Percentiles rank a stretch among this genome's conserved stretches.
Conservation (phyloP, 495 filamentous ascomycete species). For the Pseudomonodictys pantanalensis region DNA sequence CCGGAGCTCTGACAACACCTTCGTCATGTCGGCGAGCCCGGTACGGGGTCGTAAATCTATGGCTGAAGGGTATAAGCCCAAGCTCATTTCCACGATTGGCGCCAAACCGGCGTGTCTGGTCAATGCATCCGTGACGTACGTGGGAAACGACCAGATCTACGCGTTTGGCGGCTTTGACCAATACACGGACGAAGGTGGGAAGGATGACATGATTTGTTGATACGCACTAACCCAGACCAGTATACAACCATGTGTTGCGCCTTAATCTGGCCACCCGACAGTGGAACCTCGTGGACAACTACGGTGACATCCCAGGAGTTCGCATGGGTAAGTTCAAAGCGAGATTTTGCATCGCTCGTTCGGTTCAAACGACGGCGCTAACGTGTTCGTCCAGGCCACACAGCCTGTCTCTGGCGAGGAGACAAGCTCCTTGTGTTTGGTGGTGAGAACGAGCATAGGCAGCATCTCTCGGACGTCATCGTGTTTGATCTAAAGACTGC, state of each 20-base stretch:
- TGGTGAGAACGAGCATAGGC: constrained; percentile 94
- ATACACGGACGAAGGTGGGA: constrained; percentile 85
- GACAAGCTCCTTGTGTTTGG: constrained; percentile 94
- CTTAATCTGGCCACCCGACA: constrained; percentile 80
- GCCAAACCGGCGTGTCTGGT: constrained; percentile 91
- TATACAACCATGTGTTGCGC: constrained; percentile 95
- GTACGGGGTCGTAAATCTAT: constrained; percentile 58
- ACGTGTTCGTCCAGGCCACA: constrained; percentile 64
- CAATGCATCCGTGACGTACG: constrained; percentile 96
- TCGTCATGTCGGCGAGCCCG: constrained; percentile 80
- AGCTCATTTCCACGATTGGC: constrained; percentile 68
- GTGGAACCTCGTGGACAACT: constrained; percentile 97
- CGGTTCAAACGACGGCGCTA: no score
- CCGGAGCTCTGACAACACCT: constrained; percentile 64
- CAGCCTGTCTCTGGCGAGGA: constrained; percentile 89
- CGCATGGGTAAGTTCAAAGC: constrained; percentile 77
- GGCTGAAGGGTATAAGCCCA: constrained; percentile 67
- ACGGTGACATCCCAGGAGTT: constrained; percentile 95
- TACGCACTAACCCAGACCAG: constrained; percentile 42
- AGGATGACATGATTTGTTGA: not conserved
- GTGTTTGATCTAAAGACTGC: constrained; percentile 92
- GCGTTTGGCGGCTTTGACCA: constrained; percentile 99
- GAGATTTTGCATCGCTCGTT: no score
- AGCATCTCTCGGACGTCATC: constrained; percentile 91
- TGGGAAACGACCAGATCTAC: constrained; percentile 92